Evolutionary conservation across 495 filamentous ascomycete genomes (phyloP), one percentile per base, ranked within the genome.

Genomic region (Barbatosphaeria neglecta): DNA sequence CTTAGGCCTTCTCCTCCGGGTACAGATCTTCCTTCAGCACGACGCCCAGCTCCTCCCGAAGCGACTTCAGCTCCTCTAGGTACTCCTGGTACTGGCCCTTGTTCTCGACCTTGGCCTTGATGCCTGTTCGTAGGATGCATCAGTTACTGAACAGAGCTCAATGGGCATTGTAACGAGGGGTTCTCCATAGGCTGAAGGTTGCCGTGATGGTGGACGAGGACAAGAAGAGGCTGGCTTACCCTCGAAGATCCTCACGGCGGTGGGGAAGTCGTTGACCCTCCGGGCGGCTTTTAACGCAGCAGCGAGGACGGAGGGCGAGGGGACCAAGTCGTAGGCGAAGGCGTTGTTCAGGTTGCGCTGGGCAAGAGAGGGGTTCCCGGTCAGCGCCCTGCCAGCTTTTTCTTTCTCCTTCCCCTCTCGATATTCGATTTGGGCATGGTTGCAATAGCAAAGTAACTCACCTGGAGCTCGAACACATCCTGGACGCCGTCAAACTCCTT

Each of bases 61-160:
- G 75, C 53, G 81, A 74, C 74, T 93, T 87, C 45, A 99, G 89
- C 69, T 93, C 82, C 55, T 83, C 75, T 45, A 99, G 83, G 72
- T 99, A 99, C 73, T 96, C 86, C 65, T 96, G 76, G 74, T 99
- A 99, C 74, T 99, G 92, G 54, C 81, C 78, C 67, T 84, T 81
- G 80, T 92, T 97, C 75, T 99, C 93, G 55, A 97, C 93, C 79
- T 99, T 99, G 70, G 87, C 87, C 73, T 95, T 95, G 80, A 99
- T 84, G 61, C 90, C 89, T 95, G 61, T 49, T n/a, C n/a, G 20
- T 27, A 13, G 37, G 33, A 17, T 19, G 41, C 13, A 38, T 38
- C 11, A 22, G 23, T 33, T 37, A 15, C 22, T 49, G n/a, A n/a
- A n/a, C n/a, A n/a, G n/a, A n/a, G n/a, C n/a, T n/a, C n/a, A n/a